Percentiles rank a stretch among this genome's conserved stretches.
These are phyloP conservation scores for Phialophora macrospora DNA, from an alignment of 2,329 filamentous ascomycete species.

Conservation along the genomic window DNA sequence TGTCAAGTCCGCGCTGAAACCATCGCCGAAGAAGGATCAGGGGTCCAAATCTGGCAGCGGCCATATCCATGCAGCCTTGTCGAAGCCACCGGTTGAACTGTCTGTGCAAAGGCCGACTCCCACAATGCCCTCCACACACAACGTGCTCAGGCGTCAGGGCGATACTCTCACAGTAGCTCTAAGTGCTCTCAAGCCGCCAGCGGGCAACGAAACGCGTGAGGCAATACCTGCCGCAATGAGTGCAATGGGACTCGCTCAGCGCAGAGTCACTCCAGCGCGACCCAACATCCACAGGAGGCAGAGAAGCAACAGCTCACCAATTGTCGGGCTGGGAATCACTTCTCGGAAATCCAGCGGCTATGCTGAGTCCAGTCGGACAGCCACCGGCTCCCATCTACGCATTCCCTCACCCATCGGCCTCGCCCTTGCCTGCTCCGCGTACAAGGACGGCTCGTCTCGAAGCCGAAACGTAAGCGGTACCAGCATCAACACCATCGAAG, in stretches of 20 bases:
- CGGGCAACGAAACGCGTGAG: not conserved
- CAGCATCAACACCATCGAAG: conserved; percentile 26
- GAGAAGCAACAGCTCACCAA: conserved; percentile 27
- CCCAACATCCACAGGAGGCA: conserved; percentile 18
- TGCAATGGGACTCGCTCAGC: conserved; percentile 14
- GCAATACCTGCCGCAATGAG: conserved; percentile 20
- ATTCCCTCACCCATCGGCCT: conserved; percentile 24
- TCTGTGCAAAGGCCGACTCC: conserved; percentile 20
- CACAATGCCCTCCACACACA: not conserved
- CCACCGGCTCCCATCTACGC: conserved; percentile 25
- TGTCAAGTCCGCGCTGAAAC: conserved; percentile 20
- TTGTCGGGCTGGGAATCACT: conserved; percentile 12
- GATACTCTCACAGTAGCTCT: conserved; percentile 3
- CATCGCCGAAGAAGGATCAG: conserved; percentile 16
- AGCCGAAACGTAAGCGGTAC: conserved; percentile 27
- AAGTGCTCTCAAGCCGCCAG: conserved; percentile 1
- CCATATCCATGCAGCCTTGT: conserved; percentile 10
- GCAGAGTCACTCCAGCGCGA: not conserved
- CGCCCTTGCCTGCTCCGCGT: conserved; percentile 20
- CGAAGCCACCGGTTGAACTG: conserved; percentile 14
- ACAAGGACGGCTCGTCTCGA: conserved; percentile 4
- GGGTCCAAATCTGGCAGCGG: conserved; percentile 1
- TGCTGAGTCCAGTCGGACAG: conserved; percentile 4
- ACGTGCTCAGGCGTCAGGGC: not conserved
- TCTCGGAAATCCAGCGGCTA: conserved; percentile 1